Evolutionary conservation across 495 filamentous ascomycete species (phyloP).

Genomic region (Cryomyces minteri): DNA sequence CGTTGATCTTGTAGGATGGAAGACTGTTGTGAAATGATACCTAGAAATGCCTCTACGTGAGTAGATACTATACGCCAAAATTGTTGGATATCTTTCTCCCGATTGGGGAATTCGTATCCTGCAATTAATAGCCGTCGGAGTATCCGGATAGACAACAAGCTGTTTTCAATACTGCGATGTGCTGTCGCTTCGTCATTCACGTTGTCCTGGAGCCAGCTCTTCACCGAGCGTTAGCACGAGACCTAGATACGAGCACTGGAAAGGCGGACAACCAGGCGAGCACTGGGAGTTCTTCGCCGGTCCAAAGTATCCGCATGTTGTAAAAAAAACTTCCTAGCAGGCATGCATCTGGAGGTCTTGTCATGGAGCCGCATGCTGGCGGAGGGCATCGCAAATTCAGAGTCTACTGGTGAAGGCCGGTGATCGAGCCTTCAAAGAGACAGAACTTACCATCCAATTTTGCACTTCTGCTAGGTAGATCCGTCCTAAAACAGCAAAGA

Average conservation of each 20-base stretch:
- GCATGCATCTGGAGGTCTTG: no score
- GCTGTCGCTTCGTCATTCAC: constrained; percentile 37
- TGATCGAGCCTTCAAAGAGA: no score
- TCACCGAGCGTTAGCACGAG: no score
- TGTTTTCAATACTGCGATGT: constrained; percentile 48
- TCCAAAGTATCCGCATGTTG: no score
- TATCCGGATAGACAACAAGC: constrained; percentile 58
- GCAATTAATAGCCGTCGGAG: constrained; percentile 60
- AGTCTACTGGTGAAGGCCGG: no score
- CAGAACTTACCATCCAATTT: constrained; percentile 30
- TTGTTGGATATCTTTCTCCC: constrained; percentile 49
- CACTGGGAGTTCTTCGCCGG: no score
- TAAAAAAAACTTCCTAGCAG: no score
- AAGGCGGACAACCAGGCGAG: no score
- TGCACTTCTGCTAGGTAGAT: constrained; percentile 60
- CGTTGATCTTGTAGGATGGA: constrained; percentile 25
- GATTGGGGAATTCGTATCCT: constrained; percentile 71
- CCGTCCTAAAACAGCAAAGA: constrained; percentile 53
- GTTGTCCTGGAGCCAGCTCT: constrained; percentile 30
- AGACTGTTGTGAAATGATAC: constrained; percentile 23
- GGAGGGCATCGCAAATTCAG: no score
- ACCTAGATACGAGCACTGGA: no score
- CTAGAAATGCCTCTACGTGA: constrained; percentile 55
- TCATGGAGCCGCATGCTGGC: no score
- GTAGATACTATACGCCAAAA: constrained; percentile 56